phyloP scores from a whole-genome alignment of 257 asterid genomes.

The Solanum gandarillasii region DNA sequence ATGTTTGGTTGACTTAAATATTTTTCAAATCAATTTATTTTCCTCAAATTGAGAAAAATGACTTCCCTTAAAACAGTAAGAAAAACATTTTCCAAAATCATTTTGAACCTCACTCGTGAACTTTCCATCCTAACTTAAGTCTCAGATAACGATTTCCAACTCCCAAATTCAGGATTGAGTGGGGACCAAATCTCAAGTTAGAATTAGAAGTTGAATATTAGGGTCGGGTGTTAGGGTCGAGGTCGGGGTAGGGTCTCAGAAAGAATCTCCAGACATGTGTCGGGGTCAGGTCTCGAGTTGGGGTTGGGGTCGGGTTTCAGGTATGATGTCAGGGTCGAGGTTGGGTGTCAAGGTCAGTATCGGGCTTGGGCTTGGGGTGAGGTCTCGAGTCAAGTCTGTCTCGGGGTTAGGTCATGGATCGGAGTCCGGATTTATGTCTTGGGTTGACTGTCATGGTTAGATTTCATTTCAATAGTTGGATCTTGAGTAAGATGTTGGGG shows the following conservation, averaged over 20 bases:
- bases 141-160: neutral
- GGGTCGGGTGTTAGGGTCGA: neutral
- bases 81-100: neutral
- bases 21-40: neutral
- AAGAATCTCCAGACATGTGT: neutral
- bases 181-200: neutral
- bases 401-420: neutral
- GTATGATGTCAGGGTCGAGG: neutral
- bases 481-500: neutral
- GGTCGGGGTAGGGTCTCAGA: neutral
- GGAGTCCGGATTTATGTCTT: neutral
- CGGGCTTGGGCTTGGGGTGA: neutral
- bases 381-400: neutral
- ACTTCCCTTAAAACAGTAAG: neutral
- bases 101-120: neutral
- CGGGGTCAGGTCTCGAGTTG: neutral
- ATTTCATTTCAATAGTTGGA: neutral
- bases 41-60: neutral
- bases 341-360: neutral
- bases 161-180: neutral
- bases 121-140: neutral
- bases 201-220: neutral
- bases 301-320: no score
- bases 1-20: no score
- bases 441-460: neutral